Evolutionary conservation across 2,329 filamentous ascomycete species (phyloP), one percentile per base, ranked within the genome.

Genomic region (Anthostomella pinea): DNA sequence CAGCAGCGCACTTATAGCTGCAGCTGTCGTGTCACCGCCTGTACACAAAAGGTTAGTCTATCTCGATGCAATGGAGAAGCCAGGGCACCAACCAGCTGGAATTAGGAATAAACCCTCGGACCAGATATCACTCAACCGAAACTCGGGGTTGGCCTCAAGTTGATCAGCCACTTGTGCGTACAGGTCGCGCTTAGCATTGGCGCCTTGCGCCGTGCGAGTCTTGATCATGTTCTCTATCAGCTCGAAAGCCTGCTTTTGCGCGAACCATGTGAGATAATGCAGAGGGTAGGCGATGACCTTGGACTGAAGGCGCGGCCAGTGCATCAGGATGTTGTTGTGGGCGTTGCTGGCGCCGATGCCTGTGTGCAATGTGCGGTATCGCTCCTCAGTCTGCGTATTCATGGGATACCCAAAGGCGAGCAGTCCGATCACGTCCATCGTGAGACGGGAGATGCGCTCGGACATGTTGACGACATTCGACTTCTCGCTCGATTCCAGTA

Each of bases 351-450:
- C 35, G n/a, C 33, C 28, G 16, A 45, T 39, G 3, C 39, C 41
- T 3, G 19, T 33, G 8, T 35, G 32, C 6, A 50, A 30, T 14
- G 28, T 32, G 18, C 46, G 47, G n/a, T 48, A 43, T 3, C 16
- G 31, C 11, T 35, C 35, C 11, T 46, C 40, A 2, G 48, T 44
- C 18, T 51, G 48, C 3, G 37, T 40, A 4, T 43, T 41, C 25
- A 52, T 32, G 19, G 37, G 15, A 17, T 43, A 49, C 6, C 49
- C 49, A 24, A 52, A 51, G 17, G 45, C 48, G 6, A 52, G 41
- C 3, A 39, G 26, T 10, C 41, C 45, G 15, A 49, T 38, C 14
- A 52, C 35, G 21, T 52, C 49, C 35, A 45, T 39, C 6, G 37
- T 35, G 14, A 51, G 30, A 8, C 38, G 35, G 20, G 43, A 41